Conservation (phyloP, 108 stramenopile species). For the Pseudonitzschia multiseries region DNA sequence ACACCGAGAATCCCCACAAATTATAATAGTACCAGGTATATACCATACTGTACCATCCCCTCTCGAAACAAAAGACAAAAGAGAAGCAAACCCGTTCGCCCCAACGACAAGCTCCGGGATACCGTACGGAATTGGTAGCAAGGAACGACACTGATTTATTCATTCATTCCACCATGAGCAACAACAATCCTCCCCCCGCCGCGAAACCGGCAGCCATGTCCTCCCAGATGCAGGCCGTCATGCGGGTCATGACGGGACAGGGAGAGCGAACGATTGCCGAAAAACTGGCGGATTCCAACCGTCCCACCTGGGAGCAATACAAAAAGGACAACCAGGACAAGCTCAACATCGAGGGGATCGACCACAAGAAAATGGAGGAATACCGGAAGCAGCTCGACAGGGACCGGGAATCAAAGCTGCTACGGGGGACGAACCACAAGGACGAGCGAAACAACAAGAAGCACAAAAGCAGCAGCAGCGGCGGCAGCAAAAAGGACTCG, state of each 20-base stretch:
- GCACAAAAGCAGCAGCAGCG: conserved; percentile 1
- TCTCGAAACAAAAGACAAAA: no score
- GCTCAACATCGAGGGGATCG: conserved; percentile 82
- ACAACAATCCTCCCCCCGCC: not conserved
- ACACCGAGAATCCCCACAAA: no score
- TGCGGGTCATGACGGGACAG: conserved; percentile 88
- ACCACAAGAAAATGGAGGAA: conserved; percentile 92
- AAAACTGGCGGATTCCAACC: conserved; percentile 92
- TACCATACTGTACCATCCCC: no score
- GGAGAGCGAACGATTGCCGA: conserved; percentile 92
- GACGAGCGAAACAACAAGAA: conserved; percentile 42
- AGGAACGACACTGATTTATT: no score
- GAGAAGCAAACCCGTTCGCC: no score
- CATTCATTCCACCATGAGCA: not conserved
- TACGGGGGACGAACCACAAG: conserved; percentile 63
- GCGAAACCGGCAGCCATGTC: conserved; percentile 36
- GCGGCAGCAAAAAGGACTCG: no score
- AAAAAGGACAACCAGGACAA: conserved; percentile 96
- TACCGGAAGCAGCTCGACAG: conserved; percentile 91
- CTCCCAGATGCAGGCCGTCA: conserved; percentile 94
- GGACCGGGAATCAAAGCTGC: conserved; percentile 76
- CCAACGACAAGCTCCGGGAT: no score
- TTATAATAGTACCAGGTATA: no score
- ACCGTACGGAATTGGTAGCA: no score
- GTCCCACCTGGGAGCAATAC: conserved; percentile 97